Percentiles rank a stretch among this genome's conserved stretches.
phyloP scores from a whole-genome alignment of 257 asterid species.

The Penstemon davidsonii region DNA sequence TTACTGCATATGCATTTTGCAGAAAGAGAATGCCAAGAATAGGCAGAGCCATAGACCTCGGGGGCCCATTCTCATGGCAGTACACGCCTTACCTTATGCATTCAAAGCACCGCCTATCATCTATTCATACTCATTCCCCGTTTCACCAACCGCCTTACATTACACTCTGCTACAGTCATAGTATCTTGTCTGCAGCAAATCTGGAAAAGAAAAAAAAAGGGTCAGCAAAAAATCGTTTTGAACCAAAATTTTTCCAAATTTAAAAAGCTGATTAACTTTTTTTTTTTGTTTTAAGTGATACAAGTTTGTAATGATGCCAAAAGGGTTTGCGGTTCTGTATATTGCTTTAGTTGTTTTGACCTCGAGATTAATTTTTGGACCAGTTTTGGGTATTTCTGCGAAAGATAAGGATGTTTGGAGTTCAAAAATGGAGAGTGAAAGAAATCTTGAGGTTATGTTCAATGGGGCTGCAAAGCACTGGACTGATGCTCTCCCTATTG shows the following conservation, averaged over 20 bases:
- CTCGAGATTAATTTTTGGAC: constrained; percentile 25
- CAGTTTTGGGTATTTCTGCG: constrained; percentile 26
- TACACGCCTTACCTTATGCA: constrained; percentile 19
- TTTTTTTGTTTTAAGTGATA: background rate
- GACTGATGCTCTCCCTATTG: constrained; percentile 90
- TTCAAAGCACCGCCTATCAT: constrained; percentile 38
- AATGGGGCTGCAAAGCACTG: constrained; percentile 58
- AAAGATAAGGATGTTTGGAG: constrained; percentile 61
- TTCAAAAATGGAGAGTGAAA: constrained; percentile 34
- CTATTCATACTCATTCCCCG: constrained; percentile 14
- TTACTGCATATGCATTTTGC: constrained; percentile 24
- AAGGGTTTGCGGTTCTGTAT: constrained; percentile 22
- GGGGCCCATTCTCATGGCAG: constrained; percentile 19
- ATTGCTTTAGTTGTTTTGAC: constrained; percentile 17
- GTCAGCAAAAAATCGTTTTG: constrained; percentile 4
- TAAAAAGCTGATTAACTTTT: background rate
- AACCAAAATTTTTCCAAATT: background rate
- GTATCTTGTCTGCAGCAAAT: constrained; percentile 6
- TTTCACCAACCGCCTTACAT: constrained; percentile 29
- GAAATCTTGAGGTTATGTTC: constrained; percentile 59
- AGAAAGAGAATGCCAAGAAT: constrained; percentile 13
- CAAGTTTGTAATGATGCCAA: constrained; percentile 8
- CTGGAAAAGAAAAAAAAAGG: constrained; percentile 2
- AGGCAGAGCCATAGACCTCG: constrained; percentile 22
- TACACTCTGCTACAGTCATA: background rate